Evolutionary conservation across 1,284 basidiomycete species (phyloP).

Genomic region (Tilletia caries): DNA sequence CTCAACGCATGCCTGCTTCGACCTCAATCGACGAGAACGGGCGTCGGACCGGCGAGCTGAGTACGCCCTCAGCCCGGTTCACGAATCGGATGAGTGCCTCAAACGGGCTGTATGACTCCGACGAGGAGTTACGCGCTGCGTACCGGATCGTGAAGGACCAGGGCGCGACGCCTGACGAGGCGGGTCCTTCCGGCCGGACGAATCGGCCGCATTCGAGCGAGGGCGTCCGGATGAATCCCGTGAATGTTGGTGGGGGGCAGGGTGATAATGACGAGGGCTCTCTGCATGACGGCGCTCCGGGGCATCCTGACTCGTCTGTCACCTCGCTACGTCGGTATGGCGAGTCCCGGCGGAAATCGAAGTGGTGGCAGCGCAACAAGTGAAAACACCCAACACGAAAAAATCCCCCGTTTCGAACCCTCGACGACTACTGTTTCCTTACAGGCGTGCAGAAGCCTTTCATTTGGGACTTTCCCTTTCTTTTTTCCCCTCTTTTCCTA

Average conservation of each 20-base stretch:
- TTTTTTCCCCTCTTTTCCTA: too few species aligned
- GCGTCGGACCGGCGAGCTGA: not conserved
- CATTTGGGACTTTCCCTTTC: too few species aligned
- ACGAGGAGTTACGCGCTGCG: not conserved
- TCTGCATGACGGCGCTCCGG: not conserved
- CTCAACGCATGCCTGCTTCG: not conserved
- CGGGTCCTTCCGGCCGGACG: not conserved
- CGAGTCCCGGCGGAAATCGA: not conserved
- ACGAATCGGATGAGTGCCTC: not conserved
- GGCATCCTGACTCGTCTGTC: not conserved
- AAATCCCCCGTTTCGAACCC: too few species aligned
- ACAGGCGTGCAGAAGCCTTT: too few species aligned
- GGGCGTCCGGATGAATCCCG: not conserved
- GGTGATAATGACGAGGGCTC: not conserved
- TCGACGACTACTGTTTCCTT: too few species aligned
- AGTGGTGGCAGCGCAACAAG: not conserved
- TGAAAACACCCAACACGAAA: not conserved
- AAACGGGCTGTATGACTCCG: not conserved
- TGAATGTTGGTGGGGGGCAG: not conserved
- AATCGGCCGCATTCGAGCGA: not conserved
- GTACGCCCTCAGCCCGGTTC: not conserved
- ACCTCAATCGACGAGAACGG: not conserved
- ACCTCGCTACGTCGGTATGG: not conserved
- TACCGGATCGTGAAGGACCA: not conserved
- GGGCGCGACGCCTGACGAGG: not conserved